Evolutionary conservation across 75 land plant genomes (phyloP), one percentile per base, ranked within the genome.

Genomic region (Azolla pinnata): DNA sequence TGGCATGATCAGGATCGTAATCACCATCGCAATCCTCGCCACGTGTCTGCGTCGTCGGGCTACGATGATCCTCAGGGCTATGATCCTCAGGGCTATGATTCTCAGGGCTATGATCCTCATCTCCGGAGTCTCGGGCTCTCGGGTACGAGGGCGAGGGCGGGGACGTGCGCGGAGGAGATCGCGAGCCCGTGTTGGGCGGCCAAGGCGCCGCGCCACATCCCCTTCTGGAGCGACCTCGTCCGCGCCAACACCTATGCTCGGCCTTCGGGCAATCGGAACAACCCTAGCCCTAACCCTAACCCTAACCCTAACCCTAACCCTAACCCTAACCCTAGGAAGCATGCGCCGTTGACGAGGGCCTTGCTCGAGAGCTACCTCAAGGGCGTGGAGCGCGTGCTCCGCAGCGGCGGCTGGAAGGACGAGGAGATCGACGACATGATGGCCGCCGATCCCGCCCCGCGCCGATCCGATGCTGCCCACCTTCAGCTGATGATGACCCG

Each of bases 371-470:
- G 27, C 57, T 63, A 62, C 59, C 33, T 73, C n/a, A 71, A 67
- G 59, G 75, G 67, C 31, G 54, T 73, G 64, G 45, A 73, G 14
- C 29, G 49, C 17, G 44, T 28, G 32, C 64, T 73, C 4, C 38
- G 75, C 27, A 42, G 47, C 19, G 75, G 75, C 9, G 75, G 75
- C 1, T 73, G 75, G 75, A 67, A 56, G 42, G 71, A 66, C 51
- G 70, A 61, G 29, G 75, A 73, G 28, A 73, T 73, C 0, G 55
- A 55, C 5, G 75, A 73, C 34, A 73, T 73, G 64, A 64, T 73
- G 32, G 65, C 44, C 1, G 38, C 65, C 1, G 8, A 33, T 33
- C 16, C 57, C n/a, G n/a, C n/a, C n/a, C n/a, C n/a, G n/a, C n/a
- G n/a, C n/a, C n/a, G n/a, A n/a, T n/a, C n/a, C n/a, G n/a, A n/a